Percentiles rank a stretch among this genome's conserved stretches.
Evolutionary conservation across 345 rosid genomes (phyloP).

Genomic region (Populus tremula): DNA sequence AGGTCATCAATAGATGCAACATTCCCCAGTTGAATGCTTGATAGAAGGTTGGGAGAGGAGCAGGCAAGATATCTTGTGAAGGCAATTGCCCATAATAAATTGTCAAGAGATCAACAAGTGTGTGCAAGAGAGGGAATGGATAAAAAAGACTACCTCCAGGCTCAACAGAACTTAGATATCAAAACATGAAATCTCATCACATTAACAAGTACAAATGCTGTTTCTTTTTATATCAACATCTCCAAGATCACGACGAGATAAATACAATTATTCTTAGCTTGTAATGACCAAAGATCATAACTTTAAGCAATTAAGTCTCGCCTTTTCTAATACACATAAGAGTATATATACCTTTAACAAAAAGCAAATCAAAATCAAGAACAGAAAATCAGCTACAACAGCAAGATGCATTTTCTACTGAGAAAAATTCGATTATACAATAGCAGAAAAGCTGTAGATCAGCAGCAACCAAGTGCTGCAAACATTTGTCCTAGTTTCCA

Average conservation of each 20-base stretch:
- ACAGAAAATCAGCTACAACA: conserved; percentile 33
- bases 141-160: background rate
- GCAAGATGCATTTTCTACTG: conserved; percentile 38
- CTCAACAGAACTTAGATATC: background rate
- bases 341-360: conserved; percentile 11
- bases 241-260: background rate
- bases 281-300: background rate
- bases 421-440: conserved; percentile 39
- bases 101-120: background rate
- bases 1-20: conserved; percentile 7
- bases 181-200: background rate
- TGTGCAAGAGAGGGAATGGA: background rate
- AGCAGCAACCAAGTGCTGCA: conserved; percentile 26
- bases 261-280: background rate
- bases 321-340: conserved; percentile 11
- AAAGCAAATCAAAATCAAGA: conserved; percentile 6
- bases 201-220: background rate
- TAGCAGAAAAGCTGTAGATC: conserved; percentile 36
- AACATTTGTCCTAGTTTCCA: conserved; percentile 20
- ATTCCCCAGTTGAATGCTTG: too few relatives aligned
- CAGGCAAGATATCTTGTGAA: background rate
- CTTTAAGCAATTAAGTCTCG: background rate
- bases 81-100: background rate
- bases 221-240: background rate
- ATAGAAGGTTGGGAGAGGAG: background rate